Conservation (phyloP, 768 basidiomycete species). For the Leccinum variicolor region DNA sequence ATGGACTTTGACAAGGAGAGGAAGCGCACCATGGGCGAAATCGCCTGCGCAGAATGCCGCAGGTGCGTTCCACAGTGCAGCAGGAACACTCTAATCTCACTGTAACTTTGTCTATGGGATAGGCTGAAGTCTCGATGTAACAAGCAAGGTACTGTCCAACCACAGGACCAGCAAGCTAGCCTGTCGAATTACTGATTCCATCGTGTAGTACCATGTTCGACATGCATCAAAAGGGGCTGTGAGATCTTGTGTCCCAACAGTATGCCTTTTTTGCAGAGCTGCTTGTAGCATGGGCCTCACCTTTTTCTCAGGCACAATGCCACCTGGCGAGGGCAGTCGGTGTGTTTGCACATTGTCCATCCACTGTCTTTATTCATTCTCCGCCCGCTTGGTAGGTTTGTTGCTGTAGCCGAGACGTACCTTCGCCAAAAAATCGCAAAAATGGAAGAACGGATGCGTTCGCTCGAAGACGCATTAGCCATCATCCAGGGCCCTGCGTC, state of each 20-base stretch:
- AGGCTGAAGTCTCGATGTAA: conserved; percentile 29
- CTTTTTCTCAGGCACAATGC: conserved; percentile 41
- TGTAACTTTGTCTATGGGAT: not conserved
- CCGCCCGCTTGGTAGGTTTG: conserved; percentile 36
- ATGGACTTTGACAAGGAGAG: conserved; percentile 21
- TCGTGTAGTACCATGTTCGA: conserved; percentile 30
- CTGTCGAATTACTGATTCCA: conserved; percentile 1
- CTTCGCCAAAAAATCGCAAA: conserved; percentile 43
- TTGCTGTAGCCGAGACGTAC: conserved; percentile 50
- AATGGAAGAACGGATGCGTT: conserved; percentile 50
- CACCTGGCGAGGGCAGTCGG: conserved; percentile 56
- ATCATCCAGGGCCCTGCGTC: conserved; percentile 42
- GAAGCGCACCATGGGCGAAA: conserved; percentile 24
- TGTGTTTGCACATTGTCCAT: conserved; percentile 19
- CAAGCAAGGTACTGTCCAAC: conserved; percentile 14
- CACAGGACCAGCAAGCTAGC: not conserved
- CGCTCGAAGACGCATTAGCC: conserved; percentile 52
- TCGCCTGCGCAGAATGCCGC: conserved; percentile 32
- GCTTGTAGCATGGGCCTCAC: not conserved
- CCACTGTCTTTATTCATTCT: not conserved
- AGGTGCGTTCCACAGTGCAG: conserved; percentile 12
- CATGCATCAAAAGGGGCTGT: conserved; percentile 52
- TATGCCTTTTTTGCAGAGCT: conserved; percentile 20
- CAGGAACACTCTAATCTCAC: not conserved
- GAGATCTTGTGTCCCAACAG: conserved; percentile 48